Percentiles rank a stretch among this genome's conserved stretches.
Conservation (phyloP, 768 basidiomycete genomes). For the Hydnum rufescens region DNA sequence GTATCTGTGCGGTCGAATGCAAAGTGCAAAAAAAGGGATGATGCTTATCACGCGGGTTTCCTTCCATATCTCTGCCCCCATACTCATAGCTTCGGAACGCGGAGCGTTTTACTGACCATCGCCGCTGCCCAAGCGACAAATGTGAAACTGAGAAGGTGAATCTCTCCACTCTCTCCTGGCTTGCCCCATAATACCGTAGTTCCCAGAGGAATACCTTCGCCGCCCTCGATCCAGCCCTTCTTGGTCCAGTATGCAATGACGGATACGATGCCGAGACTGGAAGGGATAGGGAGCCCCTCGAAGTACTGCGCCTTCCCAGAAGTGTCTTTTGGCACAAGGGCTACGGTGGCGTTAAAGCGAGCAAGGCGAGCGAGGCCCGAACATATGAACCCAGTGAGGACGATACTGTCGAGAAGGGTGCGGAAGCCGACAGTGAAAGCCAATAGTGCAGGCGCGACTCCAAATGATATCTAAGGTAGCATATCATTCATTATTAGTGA, state of each 20-base stretch:
- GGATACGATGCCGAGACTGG: constrained; percentile 60
- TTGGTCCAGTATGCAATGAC: constrained; percentile 66
- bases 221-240: constrained; percentile 67
- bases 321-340: constrained; percentile 70
- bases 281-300: constrained; percentile 93
- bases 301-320: constrained; percentile 87
- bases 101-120: constrained; percentile 96
- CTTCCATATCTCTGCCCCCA: too few species aligned
- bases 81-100: constrained; percentile 53
- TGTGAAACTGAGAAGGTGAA: constrained; percentile 62
- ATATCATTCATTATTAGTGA: neutral
- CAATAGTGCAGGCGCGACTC: constrained; percentile 86
- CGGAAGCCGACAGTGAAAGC: constrained; percentile 82
- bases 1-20: too few species aligned
- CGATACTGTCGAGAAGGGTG: constrained; percentile 75
- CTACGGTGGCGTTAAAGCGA: constrained; percentile 96
- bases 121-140: constrained; percentile 79
- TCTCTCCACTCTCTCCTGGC: constrained; percentile 55
- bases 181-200: constrained; percentile 54
- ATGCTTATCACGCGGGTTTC: too few species aligned
- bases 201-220: constrained; percentile 55
- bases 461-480: constrained; percentile 77
- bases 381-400: constrained; percentile 80
- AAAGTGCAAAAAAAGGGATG: too few species aligned
- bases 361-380: constrained; percentile 92